A percentile compares a stretch with the other conserved stretches of the same genome.
These are phyloP conservation scores for Trichophyton mentagrophytes DNA, from an alignment of 2,329 filamentous ascomycete genomes.

Conservation along the genomic window DNA sequence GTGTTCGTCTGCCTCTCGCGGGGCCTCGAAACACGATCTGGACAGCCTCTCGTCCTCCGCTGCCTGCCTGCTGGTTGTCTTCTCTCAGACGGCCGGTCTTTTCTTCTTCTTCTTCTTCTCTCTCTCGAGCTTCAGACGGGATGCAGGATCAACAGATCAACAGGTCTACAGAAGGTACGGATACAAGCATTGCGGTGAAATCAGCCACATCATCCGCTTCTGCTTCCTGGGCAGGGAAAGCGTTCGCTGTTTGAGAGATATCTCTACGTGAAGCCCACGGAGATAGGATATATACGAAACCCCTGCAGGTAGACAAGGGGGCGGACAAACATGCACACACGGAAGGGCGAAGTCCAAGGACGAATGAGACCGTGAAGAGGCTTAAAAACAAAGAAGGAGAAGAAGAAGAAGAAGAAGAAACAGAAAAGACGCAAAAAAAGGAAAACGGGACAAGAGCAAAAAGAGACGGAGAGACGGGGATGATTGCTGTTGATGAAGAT, in stretches of 20 bases:
- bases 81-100: neutral
- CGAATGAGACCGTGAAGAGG: neutral
- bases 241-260: neutral
- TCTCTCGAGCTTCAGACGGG: neutral
- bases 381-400: neutral
- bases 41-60: neutral
- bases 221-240: neutral
- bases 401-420: neutral
- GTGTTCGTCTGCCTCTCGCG: too few relatives aligned
- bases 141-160: slow-evolving; percentile 3
- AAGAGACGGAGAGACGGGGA: too few relatives aligned
- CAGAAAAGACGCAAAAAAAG: too few relatives aligned
- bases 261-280: neutral
- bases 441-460: too few relatives aligned
- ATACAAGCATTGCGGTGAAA: slow-evolving; percentile 4
- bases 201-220: slow-evolving; percentile 2
- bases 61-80: neutral
- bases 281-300: neutral
- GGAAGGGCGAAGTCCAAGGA: neutral
- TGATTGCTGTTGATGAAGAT: neutral
- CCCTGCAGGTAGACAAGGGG: neutral
- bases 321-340: neutral
- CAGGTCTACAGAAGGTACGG: neutral
- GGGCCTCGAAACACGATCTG: too few relatives aligned
- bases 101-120: neutral